These are phyloP conservation scores for Tribonema minus DNA, from an alignment of 108 stramenopile genomes.

Conservation along the genomic window DNA sequence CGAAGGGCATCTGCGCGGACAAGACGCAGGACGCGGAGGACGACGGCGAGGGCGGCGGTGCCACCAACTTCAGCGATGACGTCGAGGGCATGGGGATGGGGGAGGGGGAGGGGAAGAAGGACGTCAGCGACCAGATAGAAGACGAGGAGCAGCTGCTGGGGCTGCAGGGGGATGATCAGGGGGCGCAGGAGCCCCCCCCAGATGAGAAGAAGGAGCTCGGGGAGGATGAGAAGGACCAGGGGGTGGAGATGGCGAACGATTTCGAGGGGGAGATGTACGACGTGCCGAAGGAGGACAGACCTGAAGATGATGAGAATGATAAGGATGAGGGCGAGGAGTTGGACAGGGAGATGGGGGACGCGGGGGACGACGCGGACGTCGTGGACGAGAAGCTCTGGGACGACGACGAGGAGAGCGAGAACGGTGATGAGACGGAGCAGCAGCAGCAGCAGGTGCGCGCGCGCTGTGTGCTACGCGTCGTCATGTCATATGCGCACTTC, in stretches of 20 bases:
- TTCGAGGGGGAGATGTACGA: slow-evolving; percentile 94
- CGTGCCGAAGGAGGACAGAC: slow-evolving; percentile 72
- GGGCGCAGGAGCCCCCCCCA: slow-evolving; percentile 33
- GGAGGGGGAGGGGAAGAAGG: slow-evolving; percentile 84
- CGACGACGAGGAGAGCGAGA: slow-evolving; percentile 84
- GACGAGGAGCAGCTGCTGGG: slow-evolving; percentile 95
- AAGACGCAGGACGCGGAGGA: slow-evolving; percentile 62
- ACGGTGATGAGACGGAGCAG: slow-evolving; percentile 62
- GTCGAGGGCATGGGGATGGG: slow-evolving; percentile 98
- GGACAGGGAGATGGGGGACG: slow-evolving; percentile 97
- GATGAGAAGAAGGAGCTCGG: slow-evolving; percentile 68
- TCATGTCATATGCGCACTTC: too few relatives aligned
- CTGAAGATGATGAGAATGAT: slow-evolving; percentile 64
- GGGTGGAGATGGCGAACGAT: slow-evolving; percentile 96
- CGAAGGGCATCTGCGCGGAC: slow-evolving; percentile 86
- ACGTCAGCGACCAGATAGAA: slow-evolving; percentile 94
- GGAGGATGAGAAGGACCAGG: slow-evolving; percentile 88
- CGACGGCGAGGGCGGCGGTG: slow-evolving; percentile 65
- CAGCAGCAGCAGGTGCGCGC: slow-evolving; percentile 80
- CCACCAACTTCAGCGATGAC: slow-evolving; percentile 80
- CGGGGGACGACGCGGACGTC: slow-evolving; percentile 76
- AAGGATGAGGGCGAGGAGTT: slow-evolving; percentile 82
- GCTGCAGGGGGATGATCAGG: slow-evolving; percentile 78
- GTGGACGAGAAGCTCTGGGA: slow-evolving; percentile 96
- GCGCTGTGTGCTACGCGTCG: too few relatives aligned